Conservation (phyloP, 116 monocot genomes). For the Zostera marina region DNA sequence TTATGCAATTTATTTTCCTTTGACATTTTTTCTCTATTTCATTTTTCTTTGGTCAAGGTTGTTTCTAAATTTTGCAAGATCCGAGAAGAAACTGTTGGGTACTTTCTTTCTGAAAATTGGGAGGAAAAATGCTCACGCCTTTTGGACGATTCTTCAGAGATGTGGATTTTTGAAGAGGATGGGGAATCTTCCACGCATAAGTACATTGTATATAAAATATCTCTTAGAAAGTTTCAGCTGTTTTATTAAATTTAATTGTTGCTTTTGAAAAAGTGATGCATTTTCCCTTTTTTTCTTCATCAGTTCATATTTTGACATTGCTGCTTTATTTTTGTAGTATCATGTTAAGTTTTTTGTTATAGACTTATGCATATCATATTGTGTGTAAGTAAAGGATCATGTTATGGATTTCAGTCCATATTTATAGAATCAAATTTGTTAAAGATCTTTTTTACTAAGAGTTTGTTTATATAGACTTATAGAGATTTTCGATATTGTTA, state of each 20-base stretch:
- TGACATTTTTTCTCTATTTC: background rate
- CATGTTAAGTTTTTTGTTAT: background rate
- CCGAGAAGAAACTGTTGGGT: conserved; percentile 33
- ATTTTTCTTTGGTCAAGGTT: conserved; percentile 21
- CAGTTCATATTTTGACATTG: background rate
- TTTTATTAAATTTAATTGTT: background rate
- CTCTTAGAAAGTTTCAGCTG: background rate
- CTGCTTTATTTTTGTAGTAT: background rate
- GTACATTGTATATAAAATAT: conserved; percentile 64
- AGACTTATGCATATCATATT: too few relatives aligned
- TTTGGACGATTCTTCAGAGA: conserved; percentile 51
- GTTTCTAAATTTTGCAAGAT: conserved; percentile 60
- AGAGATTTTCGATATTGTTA: too few relatives aligned
- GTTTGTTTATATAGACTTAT: too few relatives aligned
- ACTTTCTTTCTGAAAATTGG: conserved; percentile 19
- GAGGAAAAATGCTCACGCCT: conserved; percentile 65
- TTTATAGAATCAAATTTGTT: too few relatives aligned
- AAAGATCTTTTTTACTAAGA: too few relatives aligned
- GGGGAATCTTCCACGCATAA: conserved; percentile 37
- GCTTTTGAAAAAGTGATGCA: background rate
- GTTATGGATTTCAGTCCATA: too few relatives aligned
- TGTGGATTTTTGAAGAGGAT: conserved; percentile 52
- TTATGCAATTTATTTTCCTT: background rate
- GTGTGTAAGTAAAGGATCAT: too few relatives aligned
- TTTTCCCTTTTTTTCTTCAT: background rate